phyloP scores from a whole-genome alignment of 345 rosid genomes.

The Eucalyptus tenuipes region DNA sequence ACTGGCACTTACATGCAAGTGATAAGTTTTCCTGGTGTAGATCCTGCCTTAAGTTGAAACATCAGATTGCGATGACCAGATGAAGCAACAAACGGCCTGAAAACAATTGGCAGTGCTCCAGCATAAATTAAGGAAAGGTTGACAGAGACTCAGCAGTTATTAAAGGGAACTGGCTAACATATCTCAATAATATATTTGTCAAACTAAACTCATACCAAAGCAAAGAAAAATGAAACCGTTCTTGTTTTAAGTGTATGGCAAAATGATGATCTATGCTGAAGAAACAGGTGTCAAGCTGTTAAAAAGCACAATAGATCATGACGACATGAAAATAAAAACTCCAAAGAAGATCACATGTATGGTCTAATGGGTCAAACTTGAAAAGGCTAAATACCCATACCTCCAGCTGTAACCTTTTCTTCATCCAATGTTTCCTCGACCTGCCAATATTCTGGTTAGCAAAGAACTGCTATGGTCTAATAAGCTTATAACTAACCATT shows the following conservation, averaged over 20 bases:
- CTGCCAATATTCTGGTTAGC: background rate
- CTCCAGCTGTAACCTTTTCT: background rate
- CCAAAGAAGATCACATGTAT: background rate
- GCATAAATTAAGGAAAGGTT: background rate
- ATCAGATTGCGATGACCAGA: background rate
- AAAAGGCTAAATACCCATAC: background rate
- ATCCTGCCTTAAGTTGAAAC: background rate
- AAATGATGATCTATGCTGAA: background rate
- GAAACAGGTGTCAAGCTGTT: background rate
- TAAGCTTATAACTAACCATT: background rate
- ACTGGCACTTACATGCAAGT: background rate
- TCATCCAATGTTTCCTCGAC: background rate
- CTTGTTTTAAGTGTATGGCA: background rate
- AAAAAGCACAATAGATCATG: background rate
- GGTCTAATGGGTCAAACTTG: background rate
- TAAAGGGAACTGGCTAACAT: background rate
- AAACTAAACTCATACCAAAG: background rate
- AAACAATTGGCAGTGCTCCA: background rate
- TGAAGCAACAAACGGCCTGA: background rate
- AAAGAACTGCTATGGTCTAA: background rate
- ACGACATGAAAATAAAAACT: background rate
- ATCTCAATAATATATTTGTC: background rate
- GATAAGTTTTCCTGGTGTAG: background rate
- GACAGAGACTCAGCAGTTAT: background rate
- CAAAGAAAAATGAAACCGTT: background rate